Evolutionary conservation across 768 basidiomycete species (phyloP).

Genomic region (Hygrocybe punicea): DNA sequence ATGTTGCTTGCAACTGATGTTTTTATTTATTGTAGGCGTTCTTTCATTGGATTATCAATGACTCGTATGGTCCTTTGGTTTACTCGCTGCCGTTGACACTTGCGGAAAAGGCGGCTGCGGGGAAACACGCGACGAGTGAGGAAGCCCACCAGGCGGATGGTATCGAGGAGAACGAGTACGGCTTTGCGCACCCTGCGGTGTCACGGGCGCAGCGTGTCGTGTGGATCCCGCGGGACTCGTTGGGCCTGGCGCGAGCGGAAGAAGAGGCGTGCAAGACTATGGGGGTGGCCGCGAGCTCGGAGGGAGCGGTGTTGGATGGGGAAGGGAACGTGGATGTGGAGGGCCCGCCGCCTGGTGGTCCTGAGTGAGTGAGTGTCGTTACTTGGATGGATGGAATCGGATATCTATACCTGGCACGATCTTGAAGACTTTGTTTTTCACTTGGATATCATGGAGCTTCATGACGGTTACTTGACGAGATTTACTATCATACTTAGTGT

Average conservation of each 20-base stretch:
- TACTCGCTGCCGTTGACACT: conserved; percentile 73
- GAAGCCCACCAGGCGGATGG: neutral
- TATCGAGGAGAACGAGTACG: conserved; percentile 45
- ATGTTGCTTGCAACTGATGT: neutral
- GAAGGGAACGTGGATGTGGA: conserved; percentile 58
- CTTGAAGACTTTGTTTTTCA: no score
- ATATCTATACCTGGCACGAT: no score
- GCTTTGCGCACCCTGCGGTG: conserved; percentile 86
- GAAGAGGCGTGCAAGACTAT: conserved; percentile 49
- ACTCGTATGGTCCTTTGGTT: conserved; percentile 78
- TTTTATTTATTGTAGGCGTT: conserved; percentile 27
- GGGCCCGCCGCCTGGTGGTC: conserved; percentile 40
- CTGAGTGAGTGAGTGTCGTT: neutral
- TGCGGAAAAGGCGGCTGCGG: conserved; percentile 60
- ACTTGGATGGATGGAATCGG: no score
- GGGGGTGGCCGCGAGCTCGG: conserved; percentile 49
- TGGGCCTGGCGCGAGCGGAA: conserved; percentile 64
- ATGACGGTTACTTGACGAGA: no score
- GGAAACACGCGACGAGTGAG: conserved; percentile 2
- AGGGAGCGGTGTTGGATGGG: conserved; percentile 56
- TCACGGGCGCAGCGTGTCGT: conserved; percentile 68
- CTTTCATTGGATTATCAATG: conserved; percentile 69
- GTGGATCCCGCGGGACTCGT: conserved; percentile 79
- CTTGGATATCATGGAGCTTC: no score
- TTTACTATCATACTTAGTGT: no score